phyloP scores from a whole-genome alignment of 768 basidiomycete species.

The Termitomyces titanicus region DNA sequence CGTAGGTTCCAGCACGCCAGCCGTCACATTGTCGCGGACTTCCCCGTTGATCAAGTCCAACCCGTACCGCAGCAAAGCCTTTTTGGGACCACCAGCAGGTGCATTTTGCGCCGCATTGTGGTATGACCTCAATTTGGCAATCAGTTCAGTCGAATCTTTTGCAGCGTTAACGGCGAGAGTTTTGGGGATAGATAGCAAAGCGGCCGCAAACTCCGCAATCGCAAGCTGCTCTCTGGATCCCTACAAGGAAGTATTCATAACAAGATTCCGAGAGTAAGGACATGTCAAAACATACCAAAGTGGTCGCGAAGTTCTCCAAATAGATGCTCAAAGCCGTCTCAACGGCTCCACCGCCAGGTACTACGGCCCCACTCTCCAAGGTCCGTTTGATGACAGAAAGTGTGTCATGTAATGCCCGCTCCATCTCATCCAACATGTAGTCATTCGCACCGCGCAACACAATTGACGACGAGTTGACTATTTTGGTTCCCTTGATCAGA shows the following conservation, averaged over 20 bases:
- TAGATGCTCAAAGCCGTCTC: slow-evolving; percentile 97
- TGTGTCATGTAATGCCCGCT: slow-evolving; percentile 91
- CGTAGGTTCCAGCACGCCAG: slow-evolving; percentile 94
- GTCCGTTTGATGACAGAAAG: slow-evolving; percentile 96
- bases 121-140: slow-evolving; percentile 94
- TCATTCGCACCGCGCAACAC: slow-evolving; percentile 97
- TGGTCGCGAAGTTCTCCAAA: slow-evolving; percentile 97
- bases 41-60: slow-evolving; percentile 93
- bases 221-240: slow-evolving; percentile 98
- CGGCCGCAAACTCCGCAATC: slow-evolving; percentile 96
- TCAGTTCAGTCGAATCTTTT: slow-evolving; percentile 96
- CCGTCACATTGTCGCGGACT: slow-evolving; percentile 90
- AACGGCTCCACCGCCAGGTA: slow-evolving; percentile 96
- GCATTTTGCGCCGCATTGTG: slow-evolving; percentile 97
- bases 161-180: slow-evolving; percentile 97
- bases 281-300: slow-evolving; percentile 61
- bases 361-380: slow-evolving; percentile 91
- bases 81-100: slow-evolving; percentile 86
- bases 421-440: slow-evolving; percentile 99
- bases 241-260: slow-evolving; percentile 37
- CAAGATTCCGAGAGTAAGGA: slow-evolving; percentile 2
- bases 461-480: slow-evolving; percentile 90
- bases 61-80: slow-evolving; percentile 86
- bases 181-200: slow-evolving; percentile 93
- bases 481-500: slow-evolving; percentile 95